These are phyloP conservation scores for Hypoxylon sp. DNA, from an alignment of 2,329 filamentous ascomycete genomes.

Conservation along the genomic window DNA sequence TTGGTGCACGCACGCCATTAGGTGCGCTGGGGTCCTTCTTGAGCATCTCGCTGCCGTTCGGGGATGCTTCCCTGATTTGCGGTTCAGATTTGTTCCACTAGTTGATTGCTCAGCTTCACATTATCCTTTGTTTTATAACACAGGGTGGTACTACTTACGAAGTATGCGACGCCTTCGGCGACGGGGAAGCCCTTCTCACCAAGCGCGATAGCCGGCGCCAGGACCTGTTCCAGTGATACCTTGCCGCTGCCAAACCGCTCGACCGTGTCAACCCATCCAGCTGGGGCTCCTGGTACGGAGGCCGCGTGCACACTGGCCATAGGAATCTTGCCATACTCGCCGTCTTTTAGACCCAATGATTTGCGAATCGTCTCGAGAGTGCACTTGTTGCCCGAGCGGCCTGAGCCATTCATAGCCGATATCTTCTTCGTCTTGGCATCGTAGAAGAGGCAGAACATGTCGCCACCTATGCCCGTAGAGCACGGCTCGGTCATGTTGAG, in stretches of 20 bases:
- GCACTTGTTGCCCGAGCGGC: constrained; percentile 79
- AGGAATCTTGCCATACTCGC: constrained; percentile 74
- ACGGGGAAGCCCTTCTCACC: constrained; percentile 93
- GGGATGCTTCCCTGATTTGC: constrained; percentile 78
- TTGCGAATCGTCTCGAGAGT: constrained; percentile 79
- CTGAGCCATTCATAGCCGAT: constrained; percentile 91
- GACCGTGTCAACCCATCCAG: constrained; percentile 92
- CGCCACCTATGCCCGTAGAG: constrained; percentile 94
- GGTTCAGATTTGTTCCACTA: constrained; percentile 81
- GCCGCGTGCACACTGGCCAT: constrained; percentile 83
- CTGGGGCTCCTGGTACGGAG: constrained; percentile 90
- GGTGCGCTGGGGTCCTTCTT: constrained; percentile 79
- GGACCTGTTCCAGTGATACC: constrained; percentile 80
- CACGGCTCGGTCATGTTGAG: constrained; percentile 94
- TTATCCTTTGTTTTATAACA: background rate
- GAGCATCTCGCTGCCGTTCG: constrained; percentile 89
- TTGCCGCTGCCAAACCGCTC: constrained; percentile 92
- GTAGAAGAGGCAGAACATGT: constrained; percentile 97
- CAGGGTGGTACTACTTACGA: constrained; percentile 65
- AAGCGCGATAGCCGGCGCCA: constrained; percentile 86
- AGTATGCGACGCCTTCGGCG: constrained; percentile 79
- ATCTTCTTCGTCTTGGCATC: constrained; percentile 86
- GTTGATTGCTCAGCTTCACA: background rate
- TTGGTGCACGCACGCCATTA: constrained; percentile 81
- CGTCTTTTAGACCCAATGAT: constrained; percentile 75